Base-by-base conservation (phyloP, 805 yeast species). In the Spathaspora sp. region DNA sequence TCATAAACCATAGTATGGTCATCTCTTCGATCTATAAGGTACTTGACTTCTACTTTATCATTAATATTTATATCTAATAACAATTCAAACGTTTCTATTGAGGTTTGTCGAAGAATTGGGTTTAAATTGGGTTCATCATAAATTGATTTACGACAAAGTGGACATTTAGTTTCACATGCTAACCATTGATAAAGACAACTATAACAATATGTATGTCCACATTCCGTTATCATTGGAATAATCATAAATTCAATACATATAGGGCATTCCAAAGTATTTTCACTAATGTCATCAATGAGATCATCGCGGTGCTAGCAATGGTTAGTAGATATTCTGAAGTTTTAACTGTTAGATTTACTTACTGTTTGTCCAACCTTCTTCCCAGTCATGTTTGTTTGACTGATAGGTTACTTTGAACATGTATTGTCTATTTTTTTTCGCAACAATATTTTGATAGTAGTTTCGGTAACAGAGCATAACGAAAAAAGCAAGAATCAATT, bases 161-260 rank as follows among this genome's bases (percentile, higher is more conserved):
- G 93, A 65, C 94, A 87, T 14, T 80, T 73, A 48, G 77, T 68
- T 50, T 78, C 80, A 44, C 69, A 75, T n/a, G 69, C 68, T 44
- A 86, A 78, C 93, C 94, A 87, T 23, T 76, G 73, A 16, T 72
- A 68, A n/a, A 86, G 61, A 62, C 93, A 71, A 26, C 70, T 78
- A 61, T 87, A 87, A 65, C 93, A 87, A 58, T 82, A 86, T 29
- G 87, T 79, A 62, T 87, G 94, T 2, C 93, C 92, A 68, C 94
- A 87, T 10, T 72, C 64, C 0, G 82, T 71, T 58, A 81, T 69
- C 58, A 83, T 80, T 1, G 94, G 93, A 1, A 78, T 77, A 55
- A 75, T 78, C 86, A 87, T 81, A 47, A 79, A 67, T 49, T 86
- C 93, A 32, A 84, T 82, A 60, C 94, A 87, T 9, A 87, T 76